Evolutionary conservation across 1,284 basidiomycete genomes (phyloP).

Genomic region (Sporisorium reilianum): DNA sequence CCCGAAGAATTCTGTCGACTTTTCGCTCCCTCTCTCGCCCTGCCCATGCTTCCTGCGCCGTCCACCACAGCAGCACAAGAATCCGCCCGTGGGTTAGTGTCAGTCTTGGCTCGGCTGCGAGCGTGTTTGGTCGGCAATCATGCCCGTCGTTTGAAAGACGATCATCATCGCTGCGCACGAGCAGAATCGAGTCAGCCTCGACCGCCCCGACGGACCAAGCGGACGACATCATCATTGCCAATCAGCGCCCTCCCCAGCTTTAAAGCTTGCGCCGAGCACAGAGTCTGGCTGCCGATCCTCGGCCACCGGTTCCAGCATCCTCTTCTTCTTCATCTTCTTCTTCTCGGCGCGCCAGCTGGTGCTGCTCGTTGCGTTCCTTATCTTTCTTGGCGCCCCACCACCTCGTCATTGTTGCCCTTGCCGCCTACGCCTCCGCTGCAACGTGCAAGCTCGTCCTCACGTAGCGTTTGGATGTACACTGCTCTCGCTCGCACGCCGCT

Average conservation of each 20-base stretch:
- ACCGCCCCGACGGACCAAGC: background rate
- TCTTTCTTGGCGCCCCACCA: conserved; percentile 24
- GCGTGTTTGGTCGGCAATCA: background rate
- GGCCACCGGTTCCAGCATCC: background rate
- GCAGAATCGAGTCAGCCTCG: conserved; percentile 8
- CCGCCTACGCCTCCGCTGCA: background rate
- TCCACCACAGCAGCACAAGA: background rate
- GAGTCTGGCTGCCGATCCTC: too few relatives aligned
- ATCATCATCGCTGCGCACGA: background rate
- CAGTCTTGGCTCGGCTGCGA: conserved; percentile 10
- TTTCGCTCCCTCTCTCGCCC: too few relatives aligned
- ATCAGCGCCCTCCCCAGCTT: background rate
- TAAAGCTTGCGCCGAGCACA: too few relatives aligned
- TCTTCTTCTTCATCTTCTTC: background rate
- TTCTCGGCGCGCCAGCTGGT: too few relatives aligned
- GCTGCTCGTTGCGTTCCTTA: conserved; percentile 19
- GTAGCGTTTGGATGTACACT: conserved; percentile 35
- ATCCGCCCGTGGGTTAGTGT: background rate
- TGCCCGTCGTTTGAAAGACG: background rate
- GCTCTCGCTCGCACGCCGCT: conserved; percentile 27
- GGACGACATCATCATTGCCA: conserved; percentile 11
- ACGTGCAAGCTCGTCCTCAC: conserved; percentile 1
- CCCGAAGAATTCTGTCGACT: background rate
- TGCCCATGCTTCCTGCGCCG: background rate
- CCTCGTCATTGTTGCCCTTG: background rate